Evolutionary conservation across 441 rosid genomes (phyloP).

Genomic region (Lepidium campestre): DNA sequence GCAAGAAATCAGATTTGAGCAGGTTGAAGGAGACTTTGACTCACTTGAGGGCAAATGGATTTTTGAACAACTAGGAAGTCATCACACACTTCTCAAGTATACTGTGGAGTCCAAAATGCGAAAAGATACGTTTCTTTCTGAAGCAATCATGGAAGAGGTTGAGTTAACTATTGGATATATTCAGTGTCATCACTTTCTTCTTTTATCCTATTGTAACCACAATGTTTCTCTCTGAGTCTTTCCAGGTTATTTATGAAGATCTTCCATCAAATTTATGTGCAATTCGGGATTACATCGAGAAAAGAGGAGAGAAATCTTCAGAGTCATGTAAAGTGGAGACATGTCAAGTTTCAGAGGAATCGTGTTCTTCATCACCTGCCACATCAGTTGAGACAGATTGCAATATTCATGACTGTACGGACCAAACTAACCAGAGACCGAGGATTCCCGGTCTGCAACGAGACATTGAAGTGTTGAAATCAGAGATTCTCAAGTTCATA

Average conservation of each 20-base stretch:
- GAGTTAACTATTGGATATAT: background rate
- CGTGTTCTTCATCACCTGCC: constrained; percentile 30
- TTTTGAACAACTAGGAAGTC: constrained; percentile 84
- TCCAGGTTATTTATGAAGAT: constrained; percentile 91
- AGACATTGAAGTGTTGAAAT: constrained; percentile 70
- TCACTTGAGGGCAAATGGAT: constrained; percentile 90
- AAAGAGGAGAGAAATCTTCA: constrained; percentile 32
- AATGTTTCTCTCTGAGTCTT: constrained; percentile 3
- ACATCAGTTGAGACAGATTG: constrained; percentile 16
- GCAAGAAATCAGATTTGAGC: constrained; percentile 82
- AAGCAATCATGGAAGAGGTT: constrained; percentile 98
- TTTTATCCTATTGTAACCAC: background rate
- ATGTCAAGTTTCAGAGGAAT: constrained; percentile 32
- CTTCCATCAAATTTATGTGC: constrained; percentile 96
- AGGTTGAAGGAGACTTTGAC: constrained; percentile 93
- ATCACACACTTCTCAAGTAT: constrained; percentile 86
- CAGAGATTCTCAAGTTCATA: constrained; percentile 78
- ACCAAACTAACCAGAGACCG: constrained; percentile 41
- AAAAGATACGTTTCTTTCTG: constrained; percentile 83
- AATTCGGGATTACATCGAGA: constrained; percentile 84
- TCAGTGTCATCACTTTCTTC: background rate
- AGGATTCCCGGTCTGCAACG: constrained; percentile 86
- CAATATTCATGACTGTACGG: constrained; percentile 25
- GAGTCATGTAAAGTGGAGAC: constrained; percentile 33
- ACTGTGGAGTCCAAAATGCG: constrained; percentile 90